Base-by-base conservation (phyloP, 257 asterid genomes). In the Petrea volubilis region DNA sequence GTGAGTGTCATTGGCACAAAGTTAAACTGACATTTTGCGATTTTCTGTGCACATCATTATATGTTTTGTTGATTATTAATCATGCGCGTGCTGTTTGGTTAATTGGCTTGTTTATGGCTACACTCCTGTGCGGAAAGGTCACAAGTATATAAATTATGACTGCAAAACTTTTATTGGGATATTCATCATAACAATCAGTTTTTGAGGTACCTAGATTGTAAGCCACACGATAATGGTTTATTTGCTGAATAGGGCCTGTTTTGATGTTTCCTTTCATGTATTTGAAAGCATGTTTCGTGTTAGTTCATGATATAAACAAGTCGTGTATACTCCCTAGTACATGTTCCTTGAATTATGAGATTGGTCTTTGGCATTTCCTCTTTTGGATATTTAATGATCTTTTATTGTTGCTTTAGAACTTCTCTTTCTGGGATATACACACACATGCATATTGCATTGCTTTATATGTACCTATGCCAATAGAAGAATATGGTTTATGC, bases 1-100 rank as follows among this genome's bases (percentile, higher is more conserved):
- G 98, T 92, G 24, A 56, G 77, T 29, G 36, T 2, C n/a, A n/a
- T 60, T 27, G 17, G 13, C 40, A 21, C 63, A 15, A n/a, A 36
- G 34, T 60, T 73, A 14, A 31, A 57, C 8, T 40, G 13, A 36
- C 5, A 50, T 50, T n/a, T 33, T 61, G 18, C 20, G 1, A 18
- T 52, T 34, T 70, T 34, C 20, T 7, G 60, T 67, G 29, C 34
- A n/a, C 56, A 11, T 29, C 31, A 15, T 33, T 46, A 60, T 40
- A 6, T 75, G 24, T 17, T 68, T 47, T 27, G 52, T 43, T 15
- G 21, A 11, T 52, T 28, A 34, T 58, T 51, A 29, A 28, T 50
- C 6, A 21, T 64, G 53, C 21, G 6, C 7, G 44, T 56, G 41
- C 20, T 34, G 29, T 40, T 38, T 56, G 43, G 61, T 60, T 57